A percentile compares a stretch with the other conserved stretches of the same genome.
Evolutionary conservation across 768 basidiomycete genomes (phyloP).

Genomic region (Trametes elegans): DNA sequence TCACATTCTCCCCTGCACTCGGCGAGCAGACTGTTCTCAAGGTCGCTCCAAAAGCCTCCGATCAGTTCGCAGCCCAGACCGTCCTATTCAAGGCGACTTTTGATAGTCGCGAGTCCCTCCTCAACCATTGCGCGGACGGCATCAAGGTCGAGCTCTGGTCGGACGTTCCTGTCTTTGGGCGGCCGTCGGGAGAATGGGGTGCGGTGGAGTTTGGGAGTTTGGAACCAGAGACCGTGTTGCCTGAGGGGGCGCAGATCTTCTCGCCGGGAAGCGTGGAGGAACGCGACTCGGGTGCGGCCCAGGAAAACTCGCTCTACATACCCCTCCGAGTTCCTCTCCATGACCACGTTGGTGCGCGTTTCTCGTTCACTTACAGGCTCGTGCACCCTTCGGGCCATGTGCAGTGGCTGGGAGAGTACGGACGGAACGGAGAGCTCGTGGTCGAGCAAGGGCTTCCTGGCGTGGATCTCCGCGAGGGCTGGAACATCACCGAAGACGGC

Average conservation of each 20-base stretch:
- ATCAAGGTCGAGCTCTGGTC: conserved; percentile 31
- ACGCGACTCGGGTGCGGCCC: background rate
- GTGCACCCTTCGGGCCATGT: conserved; percentile 25
- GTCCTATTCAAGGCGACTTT: conserved; percentile 28
- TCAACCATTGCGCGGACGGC: conserved; percentile 22
- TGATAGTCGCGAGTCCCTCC: conserved; percentile 19
- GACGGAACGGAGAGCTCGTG: conserved; percentile 23
- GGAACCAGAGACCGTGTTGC: background rate
- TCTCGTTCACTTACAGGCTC: conserved; percentile 30
- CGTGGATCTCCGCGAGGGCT: conserved; percentile 17
- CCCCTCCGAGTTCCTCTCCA: conserved; percentile 13
- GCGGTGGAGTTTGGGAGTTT: conserved; percentile 20
- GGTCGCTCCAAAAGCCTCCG: conserved; percentile 6
- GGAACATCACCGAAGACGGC: conserved; percentile 15
- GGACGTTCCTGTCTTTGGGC: conserved; percentile 25
- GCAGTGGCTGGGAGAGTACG: conserved; percentile 27
- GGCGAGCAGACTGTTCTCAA: conserved; percentile 15
- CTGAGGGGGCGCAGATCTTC: background rate
- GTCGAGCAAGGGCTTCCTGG: conserved; percentile 21
- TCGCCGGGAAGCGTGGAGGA: conserved; percentile 1
- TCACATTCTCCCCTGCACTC: conserved; percentile 27
- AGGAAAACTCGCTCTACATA: conserved; percentile 17
- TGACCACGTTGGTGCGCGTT: conserved; percentile 9
- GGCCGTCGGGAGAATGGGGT: conserved; percentile 27
- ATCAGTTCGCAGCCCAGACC: conserved; percentile 4